Evolutionary conservation across 2,329 filamentous ascomycete species (phyloP).

Genomic region (Penicillium olsonii): DNA sequence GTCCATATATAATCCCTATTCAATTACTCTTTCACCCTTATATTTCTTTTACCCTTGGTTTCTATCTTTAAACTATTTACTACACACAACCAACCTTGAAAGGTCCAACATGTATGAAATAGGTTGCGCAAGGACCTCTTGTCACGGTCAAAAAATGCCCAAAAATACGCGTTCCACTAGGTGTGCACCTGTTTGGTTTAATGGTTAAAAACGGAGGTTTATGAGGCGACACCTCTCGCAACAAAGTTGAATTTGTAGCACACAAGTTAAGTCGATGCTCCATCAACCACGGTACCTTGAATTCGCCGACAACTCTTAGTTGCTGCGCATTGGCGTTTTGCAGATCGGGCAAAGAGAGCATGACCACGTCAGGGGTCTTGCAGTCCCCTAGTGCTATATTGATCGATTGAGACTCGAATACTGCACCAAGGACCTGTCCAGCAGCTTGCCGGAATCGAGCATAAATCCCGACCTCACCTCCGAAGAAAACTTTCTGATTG

Average conservation of each 20-base stretch:
- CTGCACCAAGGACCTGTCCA: background rate
- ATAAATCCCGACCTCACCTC: background rate
- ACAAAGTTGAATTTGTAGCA: background rate
- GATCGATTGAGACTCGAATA: background rate
- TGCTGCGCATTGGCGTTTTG: background rate
- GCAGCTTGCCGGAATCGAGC: background rate
- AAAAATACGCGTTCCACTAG: too few species aligned
- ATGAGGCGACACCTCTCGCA: too few species aligned
- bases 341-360: background rate
- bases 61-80: too few species aligned
- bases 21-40: too few species aligned
- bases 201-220: too few species aligned
- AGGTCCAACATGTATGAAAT: background rate
- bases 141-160: too few species aligned
- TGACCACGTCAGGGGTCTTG: background rate
- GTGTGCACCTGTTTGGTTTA: too few species aligned
- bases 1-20: too few species aligned
- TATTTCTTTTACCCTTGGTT: too few species aligned
- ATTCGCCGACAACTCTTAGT: background rate
- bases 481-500: background rate
- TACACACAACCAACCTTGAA: too few species aligned
- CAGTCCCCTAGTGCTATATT: background rate
- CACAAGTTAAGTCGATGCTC: background rate
- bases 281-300: background rate
- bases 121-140: background rate